Percentiles rank a stretch among this genome's conserved stretches.
Conservation (phyloP, 305 asterid species). For the Fraxinus angustifolia region DNA sequence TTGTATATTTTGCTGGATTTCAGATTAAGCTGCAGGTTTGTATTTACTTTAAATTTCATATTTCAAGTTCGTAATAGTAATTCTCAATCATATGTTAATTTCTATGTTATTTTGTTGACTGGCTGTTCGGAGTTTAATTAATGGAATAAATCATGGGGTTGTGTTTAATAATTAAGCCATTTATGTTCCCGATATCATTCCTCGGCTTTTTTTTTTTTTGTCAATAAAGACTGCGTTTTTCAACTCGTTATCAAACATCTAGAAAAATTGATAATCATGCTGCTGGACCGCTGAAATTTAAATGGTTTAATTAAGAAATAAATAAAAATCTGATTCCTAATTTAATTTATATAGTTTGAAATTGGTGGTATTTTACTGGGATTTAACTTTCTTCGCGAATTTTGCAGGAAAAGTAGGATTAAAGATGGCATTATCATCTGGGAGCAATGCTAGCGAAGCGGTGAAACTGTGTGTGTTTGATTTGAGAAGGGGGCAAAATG, state of each 20-base stretch:
- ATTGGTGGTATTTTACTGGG: background rate
- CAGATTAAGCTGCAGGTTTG: background rate
- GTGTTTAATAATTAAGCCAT: background rate
- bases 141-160: background rate
- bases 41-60: background rate
- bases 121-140: background rate
- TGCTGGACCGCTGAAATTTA: background rate
- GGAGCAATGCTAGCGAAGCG: slow-evolving; percentile 43
- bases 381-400: slow-evolving; percentile 10
- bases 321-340: background rate
- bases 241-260: background rate
- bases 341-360: background rate
- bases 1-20: background rate
- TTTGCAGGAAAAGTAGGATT: slow-evolving; percentile 9
- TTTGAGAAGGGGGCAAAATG: slow-evolving; percentile 90
- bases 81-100: background rate
- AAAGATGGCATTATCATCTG: slow-evolving; percentile 63
- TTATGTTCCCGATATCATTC: background rate
- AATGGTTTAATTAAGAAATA: background rate
- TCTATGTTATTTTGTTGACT: background rate
- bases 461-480: slow-evolving; percentile 81
- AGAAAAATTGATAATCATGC: background rate
- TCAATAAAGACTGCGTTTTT: background rate
- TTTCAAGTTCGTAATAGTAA: background rate
- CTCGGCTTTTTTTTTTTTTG: background rate